Evolutionary conservation across 805 yeast genomes (phyloP).

Genomic region (Monosporozyma aquatica): DNA sequence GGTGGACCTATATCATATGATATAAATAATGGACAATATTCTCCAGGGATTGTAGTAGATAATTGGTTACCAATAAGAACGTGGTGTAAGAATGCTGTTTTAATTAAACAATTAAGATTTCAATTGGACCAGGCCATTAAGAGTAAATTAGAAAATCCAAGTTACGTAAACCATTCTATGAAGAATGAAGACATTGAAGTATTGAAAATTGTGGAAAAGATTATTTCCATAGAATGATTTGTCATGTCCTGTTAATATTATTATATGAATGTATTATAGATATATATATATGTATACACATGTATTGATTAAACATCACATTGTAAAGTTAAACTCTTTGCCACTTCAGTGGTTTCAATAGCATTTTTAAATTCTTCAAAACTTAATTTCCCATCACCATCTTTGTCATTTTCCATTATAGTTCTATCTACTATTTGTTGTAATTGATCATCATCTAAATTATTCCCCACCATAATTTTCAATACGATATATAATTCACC

Average conservation of each 20-base stretch:
- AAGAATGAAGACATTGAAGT: constrained; percentile 25
- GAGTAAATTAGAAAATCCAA: constrained; percentile 46
- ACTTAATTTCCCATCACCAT: constrained; percentile 77
- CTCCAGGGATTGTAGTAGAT: constrained; percentile 81
- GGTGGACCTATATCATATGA: constrained; percentile 68
- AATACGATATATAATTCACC: constrained; percentile 89
- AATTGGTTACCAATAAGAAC: constrained; percentile 86
- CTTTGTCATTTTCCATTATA: constrained; percentile 82
- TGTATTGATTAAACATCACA: constrained; percentile 20
- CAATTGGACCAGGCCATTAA: constrained; percentile 62
- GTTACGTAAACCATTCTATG: constrained; percentile 7
- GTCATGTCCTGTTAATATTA: not conserved
- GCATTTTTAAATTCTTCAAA: constrained; percentile 81
- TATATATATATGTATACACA: not conserved
- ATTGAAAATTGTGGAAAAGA: constrained; percentile 33
- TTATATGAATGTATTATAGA: no score
- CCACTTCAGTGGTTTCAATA: constrained; percentile 45
- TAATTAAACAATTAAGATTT: constrained; percentile 59
- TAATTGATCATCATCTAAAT: constrained; percentile 73
- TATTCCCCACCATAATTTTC: constrained; percentile 95
- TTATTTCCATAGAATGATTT: not conserved
- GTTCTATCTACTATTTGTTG: constrained; percentile 98
- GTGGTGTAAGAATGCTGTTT: constrained; percentile 90
- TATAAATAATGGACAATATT: constrained; percentile 37
- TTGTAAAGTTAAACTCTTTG: constrained; percentile 49